Base-by-base conservation (phyloP, 257 asterid genomes). In the Fraxinus quadrangulata region DNA sequence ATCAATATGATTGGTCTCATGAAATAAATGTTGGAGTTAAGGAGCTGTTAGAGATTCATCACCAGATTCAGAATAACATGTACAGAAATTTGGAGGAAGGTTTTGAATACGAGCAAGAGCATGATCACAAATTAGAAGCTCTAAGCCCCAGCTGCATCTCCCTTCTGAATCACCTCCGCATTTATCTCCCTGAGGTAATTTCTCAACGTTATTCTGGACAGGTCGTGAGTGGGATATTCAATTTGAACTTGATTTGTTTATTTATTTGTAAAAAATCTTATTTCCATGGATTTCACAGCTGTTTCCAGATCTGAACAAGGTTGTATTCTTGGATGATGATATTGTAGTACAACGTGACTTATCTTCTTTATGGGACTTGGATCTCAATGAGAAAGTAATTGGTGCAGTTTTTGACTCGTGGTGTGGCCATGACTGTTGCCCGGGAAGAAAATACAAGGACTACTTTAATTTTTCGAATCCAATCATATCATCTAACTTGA, bases 281-380 rank as follows among this genome's bases (percentile, higher is more conserved):
- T 84, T 87, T 87, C 72, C 78, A 67, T 84, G 81, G 71, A 78
- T 85, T 65, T 74, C 45, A 45, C 97, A 94, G 98, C 89, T 94
- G 75, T 94, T 94, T 75, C 97, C 98, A 63, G 92, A 89, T 75
- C 87, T 92, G 83, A 75, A 87, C 86, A 89, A 87, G 84, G 83
- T 92, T 73, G 88, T 94, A 78, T 84, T 94, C 81, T 83, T 94
- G 89, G 98, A 92, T 65, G 97, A 94, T 86, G 98, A 94, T 86
- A 70, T 87, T 78, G 90, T 92, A 9, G 96, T 91, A 49, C 97
- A 92, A 65, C 97, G 40, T 51, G 97, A 94, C 87, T 69, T 94
- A 69, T 89, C 97, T 8, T 70, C 94, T 75, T 87, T 94, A 28
- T 94, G 98, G 98, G 90, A 88, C 77, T 79, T 94, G 89, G 91